Conservation (phyloP, 495 filamentous ascomycete species). For the Trichodelitschia bisporula region DNA sequence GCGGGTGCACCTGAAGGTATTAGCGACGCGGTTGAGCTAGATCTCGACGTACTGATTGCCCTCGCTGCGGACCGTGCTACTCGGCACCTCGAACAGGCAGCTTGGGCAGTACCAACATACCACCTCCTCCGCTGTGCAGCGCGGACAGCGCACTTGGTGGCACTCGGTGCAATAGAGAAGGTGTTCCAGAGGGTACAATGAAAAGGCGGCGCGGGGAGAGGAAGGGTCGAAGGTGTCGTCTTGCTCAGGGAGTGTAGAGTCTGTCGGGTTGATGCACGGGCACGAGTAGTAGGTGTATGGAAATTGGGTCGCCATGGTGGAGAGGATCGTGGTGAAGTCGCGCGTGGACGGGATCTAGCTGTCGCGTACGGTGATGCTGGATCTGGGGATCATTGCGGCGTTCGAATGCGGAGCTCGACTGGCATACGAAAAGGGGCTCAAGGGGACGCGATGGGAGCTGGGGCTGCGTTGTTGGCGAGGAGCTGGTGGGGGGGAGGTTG, state of each 20-base stretch:
- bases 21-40: slow-evolving; percentile 4
- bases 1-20: slow-evolving; percentile 46
- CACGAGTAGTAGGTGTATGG: slow-evolving; percentile 87
- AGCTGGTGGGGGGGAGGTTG: no score
- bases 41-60: slow-evolving; percentile 49
- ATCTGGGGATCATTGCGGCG: no score
- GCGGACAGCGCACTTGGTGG: slow-evolving; percentile 76
- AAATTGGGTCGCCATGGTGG: slow-evolving; percentile 45
- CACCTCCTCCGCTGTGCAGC: slow-evolving; percentile 80
- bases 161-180: slow-evolving; percentile 93
- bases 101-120: slow-evolving; percentile 88
- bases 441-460: no score
- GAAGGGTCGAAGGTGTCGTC: slow-evolving; percentile 75
- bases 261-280: slow-evolving; percentile 48
- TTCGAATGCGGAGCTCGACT: no score
- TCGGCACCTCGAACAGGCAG: slow-evolving; percentile 86
- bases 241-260: slow-evolving; percentile 24
- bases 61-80: slow-evolving; percentile 68
- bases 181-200: slow-evolving; percentile 80
- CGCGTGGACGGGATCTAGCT: no score
- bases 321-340: no score
- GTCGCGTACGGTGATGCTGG: no score
- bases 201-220: slow-evolving; percentile 61
- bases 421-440: no score
- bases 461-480: no score